Base-by-base conservation (phyloP, 164 flowering plant genomes). In the Chloranthus sessilifolius region DNA sequence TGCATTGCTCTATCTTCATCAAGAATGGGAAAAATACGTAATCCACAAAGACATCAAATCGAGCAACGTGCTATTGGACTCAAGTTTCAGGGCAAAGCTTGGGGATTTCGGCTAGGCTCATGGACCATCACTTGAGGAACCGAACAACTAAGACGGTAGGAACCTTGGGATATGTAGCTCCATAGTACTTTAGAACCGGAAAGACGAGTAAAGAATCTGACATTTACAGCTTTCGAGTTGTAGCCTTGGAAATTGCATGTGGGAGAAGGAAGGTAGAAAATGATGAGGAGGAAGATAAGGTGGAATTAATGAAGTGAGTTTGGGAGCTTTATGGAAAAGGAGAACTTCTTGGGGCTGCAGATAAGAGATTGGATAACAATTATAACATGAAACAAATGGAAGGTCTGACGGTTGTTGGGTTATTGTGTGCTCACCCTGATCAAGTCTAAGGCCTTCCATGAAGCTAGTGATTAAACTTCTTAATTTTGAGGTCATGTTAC, bases 101-200 rank as follows among this genome's bases (percentile, higher is more conserved):
- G 91, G 89, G 1, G 97, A 88, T 72, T 86, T 86, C 50, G 95
- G 91, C 20, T 54, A 83, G 31, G 95, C 97, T 0, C 62, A 71
- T 74, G 17, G 74, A 75, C 14, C 84, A 72, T 21, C 66, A 70
- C 22, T 22, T 43, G 4, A 5, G 25, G 3, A 37, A 67, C 11
- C 52, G 61, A 10, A 76, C 80, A 4, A 74, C 78, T 0, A 52
- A 72, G 10, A 79, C 83, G 1, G 89, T 76, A 1, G 95, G 95
- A 23, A 85, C 95, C 31, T 75, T 78, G 74, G 87, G 95, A 0
- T 82, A 85, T 37, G 60, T 85, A 2, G 95, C 88, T 9, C 89
- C 95, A 1, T 85, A 85, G 56, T 80, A 82, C 47, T 83, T 76
- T 1, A 78, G 65, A 27, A 64, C 63, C 1, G 89, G 89, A 9